These are phyloP conservation scores for Dimargaris cristalligena DNA, from an alignment of 192 early-diverging fungal genomes.

Conservation along the genomic window DNA sequence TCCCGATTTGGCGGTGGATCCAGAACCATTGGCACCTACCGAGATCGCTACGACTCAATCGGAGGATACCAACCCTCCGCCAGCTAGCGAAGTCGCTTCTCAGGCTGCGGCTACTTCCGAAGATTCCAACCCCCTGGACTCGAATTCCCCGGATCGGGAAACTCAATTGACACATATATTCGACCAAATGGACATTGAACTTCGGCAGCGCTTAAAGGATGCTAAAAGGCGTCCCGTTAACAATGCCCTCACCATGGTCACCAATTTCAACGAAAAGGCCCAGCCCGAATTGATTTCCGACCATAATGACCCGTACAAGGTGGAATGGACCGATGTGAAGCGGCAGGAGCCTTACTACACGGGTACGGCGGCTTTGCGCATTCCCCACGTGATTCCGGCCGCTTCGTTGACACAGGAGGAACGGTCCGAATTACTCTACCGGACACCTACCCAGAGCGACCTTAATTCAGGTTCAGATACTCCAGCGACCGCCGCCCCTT, in stretches of 20 bases:
- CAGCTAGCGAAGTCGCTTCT: too few relatives aligned
- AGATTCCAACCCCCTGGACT: too few relatives aligned
- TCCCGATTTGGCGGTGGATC: constrained; percentile 12
- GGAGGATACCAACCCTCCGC: too few relatives aligned
- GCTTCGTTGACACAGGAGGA: constrained; percentile 17
- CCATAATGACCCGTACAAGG: constrained; percentile 81
- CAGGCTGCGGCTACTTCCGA: too few relatives aligned
- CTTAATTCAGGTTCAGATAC: too few relatives aligned
- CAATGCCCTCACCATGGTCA: constrained; percentile 55
- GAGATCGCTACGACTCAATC: too few relatives aligned
- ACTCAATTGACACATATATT: constrained; percentile 17
- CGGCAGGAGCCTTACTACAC: constrained; percentile 31
- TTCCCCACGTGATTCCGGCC: neutral
- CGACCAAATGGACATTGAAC: constrained; percentile 39
- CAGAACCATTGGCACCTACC: too few relatives aligned
- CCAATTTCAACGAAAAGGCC: constrained; percentile 50
- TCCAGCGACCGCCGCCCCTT: neutral
- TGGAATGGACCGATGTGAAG: constrained; percentile 59
- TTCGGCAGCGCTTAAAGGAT: constrained; percentile 61
- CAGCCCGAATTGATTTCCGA: constrained; percentile 52
- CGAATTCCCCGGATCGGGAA: too few relatives aligned
- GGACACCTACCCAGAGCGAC: neutral
- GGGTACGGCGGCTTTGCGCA: constrained; percentile 16
- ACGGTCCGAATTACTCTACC: constrained; percentile 18
- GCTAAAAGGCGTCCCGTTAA: constrained; percentile 61